phyloP scores from a whole-genome alignment of 106 monocot species.

The Cymbidium sinense region DNA sequence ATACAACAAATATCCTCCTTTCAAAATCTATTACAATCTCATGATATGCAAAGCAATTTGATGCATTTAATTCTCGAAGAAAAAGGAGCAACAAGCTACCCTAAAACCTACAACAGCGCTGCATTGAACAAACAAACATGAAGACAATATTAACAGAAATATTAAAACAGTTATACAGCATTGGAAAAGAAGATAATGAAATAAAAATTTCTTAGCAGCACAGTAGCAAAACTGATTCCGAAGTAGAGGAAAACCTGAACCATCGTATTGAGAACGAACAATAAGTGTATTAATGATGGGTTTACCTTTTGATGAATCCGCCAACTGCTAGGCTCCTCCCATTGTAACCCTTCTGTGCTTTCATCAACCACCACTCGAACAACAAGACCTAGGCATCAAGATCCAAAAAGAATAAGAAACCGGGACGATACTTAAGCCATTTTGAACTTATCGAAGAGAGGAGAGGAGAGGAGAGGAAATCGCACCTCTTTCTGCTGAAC shows the following conservation, averaged over 20 bases:
- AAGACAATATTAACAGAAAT: neutral
- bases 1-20: too few species aligned
- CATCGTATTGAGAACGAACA: neutral
- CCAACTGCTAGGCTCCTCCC: constrained; percentile 9
- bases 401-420: neutral
- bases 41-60: neutral
- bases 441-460: neutral
- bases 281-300: neutral
- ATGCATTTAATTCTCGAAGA: neutral
- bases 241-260: neutral
- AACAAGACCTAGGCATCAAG: constrained; percentile 11
- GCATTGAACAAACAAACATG: neutral
- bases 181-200: neutral
- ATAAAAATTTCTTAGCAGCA: too few species aligned
- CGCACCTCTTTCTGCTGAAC: constrained; percentile 1
- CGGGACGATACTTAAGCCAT: neutral
- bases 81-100: too few species aligned
- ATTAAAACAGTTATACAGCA: neutral
- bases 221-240: neutral
- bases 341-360: constrained; percentile 1
- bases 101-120: too few species aligned
- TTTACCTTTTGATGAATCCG: constrained; percentile 13
- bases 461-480: neutral
- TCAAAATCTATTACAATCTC: too few species aligned
- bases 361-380: constrained; percentile 14